Evolutionary conservation across 164 flowering plant species (phyloP), one percentile per base, ranked within the genome.

Genomic region (Platanus orientalis): DNA sequence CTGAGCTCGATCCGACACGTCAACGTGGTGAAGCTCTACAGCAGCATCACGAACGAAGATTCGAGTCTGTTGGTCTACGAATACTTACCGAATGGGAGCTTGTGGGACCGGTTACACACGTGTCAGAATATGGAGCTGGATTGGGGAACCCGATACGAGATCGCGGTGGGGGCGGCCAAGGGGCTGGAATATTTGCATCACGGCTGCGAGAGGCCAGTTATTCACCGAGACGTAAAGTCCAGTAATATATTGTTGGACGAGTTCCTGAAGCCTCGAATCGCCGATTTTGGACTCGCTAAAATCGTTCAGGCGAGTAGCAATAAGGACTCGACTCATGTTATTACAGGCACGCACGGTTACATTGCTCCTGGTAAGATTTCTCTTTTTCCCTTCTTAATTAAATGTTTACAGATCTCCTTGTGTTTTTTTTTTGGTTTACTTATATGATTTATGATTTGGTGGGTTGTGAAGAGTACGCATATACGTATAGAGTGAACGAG

Each of bases 171-270:
- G 39, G 77, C 96, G 1, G 96, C 92, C 0, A 84, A 67, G 63
- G 95, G 95, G 17, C 63, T 88, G 58, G 95, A 86, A 77, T 88
- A 88, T 62, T 68, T 88, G 52, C 95, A 88, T 62, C 92, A 86
- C 50, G 87, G 95, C 2, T 80, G 76, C 54, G 80, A 81, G 0
- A 60, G 76, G 39, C 85, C 90, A 2, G 78, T 87, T 32, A 69
- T 85, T 4, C 90, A 83, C 64, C 75, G 90, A 0, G 88, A 85
- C 45, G 90, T 85, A 28, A 85, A 85, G 67, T 83, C 90, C 0
- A 85, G 90, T 32, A 85, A 85, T 25, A 83, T 85, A 16, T 54
- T 85, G 64, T 25, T 85, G 61, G 90, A 85, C 58, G 81, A 72
- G 66, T 57, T 70, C 26, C 76, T 77, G 78, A 79, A 73, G 76